Evolutionary conservation across 306 rosid species (phyloP).

Genomic region (Cucumis cinereus): DNA sequence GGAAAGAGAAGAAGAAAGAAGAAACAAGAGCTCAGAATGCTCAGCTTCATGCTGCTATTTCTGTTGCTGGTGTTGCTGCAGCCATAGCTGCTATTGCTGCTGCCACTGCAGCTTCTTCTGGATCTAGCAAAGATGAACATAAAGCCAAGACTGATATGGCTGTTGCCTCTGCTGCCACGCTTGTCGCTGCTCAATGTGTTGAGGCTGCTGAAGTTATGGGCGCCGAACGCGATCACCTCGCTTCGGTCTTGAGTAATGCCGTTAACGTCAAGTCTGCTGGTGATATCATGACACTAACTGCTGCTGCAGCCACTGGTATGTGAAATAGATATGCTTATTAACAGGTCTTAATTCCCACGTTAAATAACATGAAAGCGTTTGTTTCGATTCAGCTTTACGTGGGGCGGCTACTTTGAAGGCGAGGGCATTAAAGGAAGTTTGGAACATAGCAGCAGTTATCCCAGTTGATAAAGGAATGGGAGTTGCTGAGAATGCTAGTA

Average conservation of each 20-base stretch:
- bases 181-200: constrained; percentile 90
- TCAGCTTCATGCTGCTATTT: constrained; percentile 83
- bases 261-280: constrained; percentile 85
- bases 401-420: constrained; percentile 98
- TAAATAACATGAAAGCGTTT: neutral
- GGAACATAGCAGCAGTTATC: constrained; percentile 89
- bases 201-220: constrained; percentile 93
- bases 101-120: constrained; percentile 66
- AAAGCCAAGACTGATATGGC: constrained; percentile 77
- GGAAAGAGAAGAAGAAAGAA: constrained; percentile 92
- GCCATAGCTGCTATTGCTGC: constrained; percentile 82
- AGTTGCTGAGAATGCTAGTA: constrained; percentile 27
- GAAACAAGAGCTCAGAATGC: constrained; percentile 86
- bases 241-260: constrained; percentile 69
- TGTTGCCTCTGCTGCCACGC: constrained; percentile 82
- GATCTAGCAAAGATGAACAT: constrained; percentile 53
- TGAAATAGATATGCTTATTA: neutral
- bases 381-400: constrained; percentile 51
- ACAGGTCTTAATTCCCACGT: neutral
- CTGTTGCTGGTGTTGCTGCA: constrained; percentile 85
- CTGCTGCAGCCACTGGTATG: constrained; percentile 61
- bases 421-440: constrained; percentile 88
- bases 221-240: constrained; percentile 75
- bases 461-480: constrained; percentile 74
- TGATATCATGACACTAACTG: constrained; percentile 77